These are phyloP conservation scores for Aspergillus candidus DNA, from an alignment of 2,329 filamentous ascomycete genomes.

Conservation along the genomic window DNA sequence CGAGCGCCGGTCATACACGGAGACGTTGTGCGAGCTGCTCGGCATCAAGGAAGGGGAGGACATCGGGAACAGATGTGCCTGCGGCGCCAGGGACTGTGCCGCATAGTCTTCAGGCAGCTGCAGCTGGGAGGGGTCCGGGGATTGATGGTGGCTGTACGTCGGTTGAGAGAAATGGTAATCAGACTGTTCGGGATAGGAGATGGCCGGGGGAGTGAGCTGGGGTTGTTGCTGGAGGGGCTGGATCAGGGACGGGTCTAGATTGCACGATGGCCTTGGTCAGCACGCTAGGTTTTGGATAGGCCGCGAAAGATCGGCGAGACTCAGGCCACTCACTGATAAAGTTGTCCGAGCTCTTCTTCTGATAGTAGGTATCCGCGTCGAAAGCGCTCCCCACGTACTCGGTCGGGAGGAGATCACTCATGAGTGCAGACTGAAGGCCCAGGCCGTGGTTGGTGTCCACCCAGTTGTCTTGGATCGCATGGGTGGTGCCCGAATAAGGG, in stretches of 20 bases:
- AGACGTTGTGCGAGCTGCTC: slow-evolving; percentile 49
- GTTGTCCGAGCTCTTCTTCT: slow-evolving; percentile 38
- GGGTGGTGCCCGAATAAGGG: slow-evolving; percentile 57
- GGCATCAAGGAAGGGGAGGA: slow-evolving; percentile 62
- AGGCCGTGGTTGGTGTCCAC: slow-evolving; percentile 47
- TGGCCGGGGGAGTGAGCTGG: slow-evolving; percentile 24
- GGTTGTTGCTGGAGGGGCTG: slow-evolving; percentile 41
- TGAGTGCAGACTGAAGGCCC: slow-evolving; percentile 59
- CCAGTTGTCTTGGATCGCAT: slow-evolving; percentile 57
- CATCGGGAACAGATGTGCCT: slow-evolving; percentile 14
- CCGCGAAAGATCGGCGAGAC: not conserved
- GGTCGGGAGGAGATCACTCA: slow-evolving; percentile 53
- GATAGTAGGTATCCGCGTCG: slow-evolving; percentile 39
- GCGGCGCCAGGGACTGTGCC: slow-evolving; percentile 21
- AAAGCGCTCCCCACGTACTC: slow-evolving; percentile 44
- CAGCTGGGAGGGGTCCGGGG: slow-evolving; percentile 32
- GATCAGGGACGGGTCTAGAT: slow-evolving; percentile 53
- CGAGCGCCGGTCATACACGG: slow-evolving; percentile 51
- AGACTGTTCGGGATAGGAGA: slow-evolving; percentile 31
- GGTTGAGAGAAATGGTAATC: slow-evolving; percentile 24
- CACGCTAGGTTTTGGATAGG: not conserved
- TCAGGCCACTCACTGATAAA: slow-evolving; percentile 27
- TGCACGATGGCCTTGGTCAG: slow-evolving; percentile 2
- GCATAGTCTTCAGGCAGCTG: slow-evolving; percentile 24
- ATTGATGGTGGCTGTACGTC: slow-evolving; percentile 25